Evolutionary conservation across 179 eudicot genomes (phyloP), one percentile per base, ranked within the genome.

Genomic region (Carnegiea gigantea): DNA sequence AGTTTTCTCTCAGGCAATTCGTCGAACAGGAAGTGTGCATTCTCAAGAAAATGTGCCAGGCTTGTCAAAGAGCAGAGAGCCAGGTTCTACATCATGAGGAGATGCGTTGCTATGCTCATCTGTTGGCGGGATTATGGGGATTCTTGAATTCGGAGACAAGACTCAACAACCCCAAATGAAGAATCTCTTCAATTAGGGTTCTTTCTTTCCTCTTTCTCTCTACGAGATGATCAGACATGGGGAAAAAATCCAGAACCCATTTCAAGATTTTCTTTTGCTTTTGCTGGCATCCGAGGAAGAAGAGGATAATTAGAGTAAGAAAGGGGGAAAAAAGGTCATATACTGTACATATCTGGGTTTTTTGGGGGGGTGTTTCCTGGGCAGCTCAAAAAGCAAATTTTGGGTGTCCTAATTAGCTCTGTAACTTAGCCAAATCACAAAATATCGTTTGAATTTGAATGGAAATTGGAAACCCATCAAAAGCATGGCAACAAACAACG

Each of bases 21-120:
- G 76, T 79, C 91, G 76, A 90, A 84, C 83, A 88, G 83, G 76
- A 85, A 89, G 79, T 92, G 93, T 86, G 84, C 93, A 75, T 90
- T 93, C 76, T 83, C 91, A 1, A 89, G 94, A 43, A 95, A 92
- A 83, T 95, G 98, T 62, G 90, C 95, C 0, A 83, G 89, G 36
- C 90, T 95, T 38, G 98, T 92, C 13, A 90, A 91, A 68, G 93
- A 95, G 76, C 98, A 95, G 57, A 87, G 98, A 36, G 98, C 98
- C 7, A 87, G 91, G 72, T 95, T 93, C 59, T 95, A 95, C 81
- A 95, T 95, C 85, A 89, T 95, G 90, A 81, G 95, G 74, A 87
- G 98, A 0, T 95, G 98, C 76, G 93, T 95, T 72, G 90, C 91
- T 44, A 93, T 93, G 95, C 90, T 93, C 49, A 71, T 92, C 60